phyloP scores from a whole-genome alignment of 2,329 filamentous ascomycete species.

The Zymoseptoria crescenta region DNA sequence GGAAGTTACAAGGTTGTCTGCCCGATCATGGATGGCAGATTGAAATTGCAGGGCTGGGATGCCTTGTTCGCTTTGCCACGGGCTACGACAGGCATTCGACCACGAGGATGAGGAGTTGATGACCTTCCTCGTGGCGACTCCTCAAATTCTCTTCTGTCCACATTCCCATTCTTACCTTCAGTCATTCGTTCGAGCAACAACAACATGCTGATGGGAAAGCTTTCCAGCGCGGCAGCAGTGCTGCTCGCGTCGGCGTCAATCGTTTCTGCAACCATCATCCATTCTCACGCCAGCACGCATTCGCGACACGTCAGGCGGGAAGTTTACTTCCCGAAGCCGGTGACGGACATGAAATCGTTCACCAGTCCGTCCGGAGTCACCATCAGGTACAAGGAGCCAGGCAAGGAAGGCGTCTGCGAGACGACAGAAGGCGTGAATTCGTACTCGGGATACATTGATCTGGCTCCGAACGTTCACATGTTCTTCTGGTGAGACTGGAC shows the following conservation, averaged over 20 bases:
- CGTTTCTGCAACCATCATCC: slow-evolving; percentile 4
- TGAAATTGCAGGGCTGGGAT: neutral
- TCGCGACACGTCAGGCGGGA: slow-evolving; percentile 12
- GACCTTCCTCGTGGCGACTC: neutral
- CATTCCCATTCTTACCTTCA: neutral
- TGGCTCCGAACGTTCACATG: slow-evolving; percentile 21
- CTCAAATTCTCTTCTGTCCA: neutral
- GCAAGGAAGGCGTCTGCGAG: slow-evolving; percentile 34
- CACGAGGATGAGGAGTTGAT: neutral
- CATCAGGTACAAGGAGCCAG: slow-evolving; percentile 34
- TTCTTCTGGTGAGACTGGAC: neutral
- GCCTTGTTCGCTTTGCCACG: neutral
- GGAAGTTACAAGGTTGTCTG: neutral
- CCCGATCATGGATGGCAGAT: neutral
- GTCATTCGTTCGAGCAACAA: neutral
- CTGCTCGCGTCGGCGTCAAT: slow-evolving; percentile 1
- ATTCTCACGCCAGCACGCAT: neutral
- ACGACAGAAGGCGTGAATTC: slow-evolving; percentile 44
- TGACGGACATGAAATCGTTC: slow-evolving; percentile 39
- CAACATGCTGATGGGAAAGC: neutral
- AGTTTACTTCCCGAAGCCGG: slow-evolving; percentile 31
- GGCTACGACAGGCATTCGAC: neutral
- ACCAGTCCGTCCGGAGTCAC: slow-evolving; percentile 26
- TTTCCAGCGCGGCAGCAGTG: neutral
- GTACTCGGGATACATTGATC: slow-evolving; percentile 36